Conservation (phyloP, 1,284 basidiomycete species). For the Wallemia hederae region DNA sequence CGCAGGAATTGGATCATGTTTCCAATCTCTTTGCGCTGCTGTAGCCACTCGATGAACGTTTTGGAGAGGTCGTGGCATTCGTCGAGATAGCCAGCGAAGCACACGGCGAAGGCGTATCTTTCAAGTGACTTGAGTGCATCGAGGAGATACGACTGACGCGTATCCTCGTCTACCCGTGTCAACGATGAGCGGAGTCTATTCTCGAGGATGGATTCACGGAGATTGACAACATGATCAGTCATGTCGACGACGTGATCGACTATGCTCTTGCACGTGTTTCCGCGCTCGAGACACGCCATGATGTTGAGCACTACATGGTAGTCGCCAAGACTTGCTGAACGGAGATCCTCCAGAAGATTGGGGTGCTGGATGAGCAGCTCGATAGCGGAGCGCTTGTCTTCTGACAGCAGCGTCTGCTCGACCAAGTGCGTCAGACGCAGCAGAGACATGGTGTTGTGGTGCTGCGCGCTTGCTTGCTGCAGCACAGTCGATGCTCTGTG, state of each 20-base stretch:
- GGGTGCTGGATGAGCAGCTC: slow-evolving; percentile 54
- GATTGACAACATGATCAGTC: slow-evolving; percentile 62
- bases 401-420: slow-evolving; percentile 31
- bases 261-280: slow-evolving; percentile 45
- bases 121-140: slow-evolving; percentile 22
- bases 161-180: slow-evolving; percentile 33
- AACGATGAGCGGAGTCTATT: slow-evolving; percentile 60
- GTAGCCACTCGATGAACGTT: slow-evolving; percentile 6
- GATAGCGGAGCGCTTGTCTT: slow-evolving; percentile 31
- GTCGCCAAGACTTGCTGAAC: slow-evolving; percentile 61
- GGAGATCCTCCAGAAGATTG: slow-evolving; percentile 46
- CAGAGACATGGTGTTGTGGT: slow-evolving; percentile 50
- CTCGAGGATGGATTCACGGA: slow-evolving; percentile 61
- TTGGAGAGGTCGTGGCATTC: slow-evolving; percentile 78
- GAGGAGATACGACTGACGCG: slow-evolving; percentile 15
- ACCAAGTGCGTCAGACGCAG: slow-evolving; percentile 57
- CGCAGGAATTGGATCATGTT: slow-evolving; percentile 37
- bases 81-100: slow-evolving; percentile 74
- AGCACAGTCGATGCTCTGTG: slow-evolving; percentile 12
- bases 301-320: slow-evolving; percentile 70
- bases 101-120: slow-evolving; percentile 65
- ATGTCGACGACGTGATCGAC: slow-evolving; percentile 68
- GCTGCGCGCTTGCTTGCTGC: slow-evolving; percentile 45
- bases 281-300: slow-evolving; percentile 60
- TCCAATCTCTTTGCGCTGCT: slow-evolving; percentile 5